phyloP scores from a whole-genome alignment of 495 filamentous ascomycete species.

The Cryomyces minteri region DNA sequence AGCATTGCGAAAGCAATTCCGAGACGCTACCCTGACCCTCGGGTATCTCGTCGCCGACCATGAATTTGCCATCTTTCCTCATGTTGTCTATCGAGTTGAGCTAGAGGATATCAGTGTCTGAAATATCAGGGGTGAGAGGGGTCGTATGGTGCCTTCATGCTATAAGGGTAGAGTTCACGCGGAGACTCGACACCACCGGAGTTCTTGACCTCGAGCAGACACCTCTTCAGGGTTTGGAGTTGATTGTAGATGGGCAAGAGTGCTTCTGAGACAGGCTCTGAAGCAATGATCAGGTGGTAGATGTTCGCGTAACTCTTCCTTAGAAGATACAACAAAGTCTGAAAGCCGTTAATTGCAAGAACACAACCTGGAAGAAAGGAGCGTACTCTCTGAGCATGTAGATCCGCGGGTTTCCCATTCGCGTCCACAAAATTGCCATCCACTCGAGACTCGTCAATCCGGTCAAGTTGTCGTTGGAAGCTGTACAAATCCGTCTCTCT shows the following conservation, averaged over 20 bases:
- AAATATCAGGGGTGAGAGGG: constrained; percentile 1
- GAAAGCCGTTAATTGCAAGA: constrained; percentile 2
- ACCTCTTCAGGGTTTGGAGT: constrained; percentile 75
- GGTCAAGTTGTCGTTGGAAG: constrained; percentile 76
- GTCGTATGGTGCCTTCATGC: constrained; percentile 63
- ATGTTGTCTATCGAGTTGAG: constrained; percentile 96
- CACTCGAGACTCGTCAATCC: constrained; percentile 67
- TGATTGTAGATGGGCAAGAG: constrained; percentile 91
- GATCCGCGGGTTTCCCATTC: constrained; percentile 61
- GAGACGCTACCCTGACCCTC: constrained; percentile 89
- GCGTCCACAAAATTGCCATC: constrained; percentile 79
- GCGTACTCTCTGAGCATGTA: constrained; percentile 67
- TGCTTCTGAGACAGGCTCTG: constrained; percentile 92
- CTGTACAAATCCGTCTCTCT: constrained; percentile 90
- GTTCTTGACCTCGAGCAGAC: constrained; percentile 79
- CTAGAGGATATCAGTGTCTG: constrained; percentile 21
- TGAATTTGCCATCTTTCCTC: constrained; percentile 90
- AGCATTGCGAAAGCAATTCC: constrained; percentile 78
- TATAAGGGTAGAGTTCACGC: constrained; percentile 89
- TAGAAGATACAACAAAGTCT: constrained; percentile 83
- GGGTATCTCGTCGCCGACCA: constrained; percentile 79
- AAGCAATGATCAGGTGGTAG: constrained; percentile 74
- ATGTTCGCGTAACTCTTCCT: constrained; percentile 90
- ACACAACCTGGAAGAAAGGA: background rate
- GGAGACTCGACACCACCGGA: constrained; percentile 76